phyloP scores from a whole-genome alignment of 345 rosid species.

The Hibiscus trionum region DNA sequence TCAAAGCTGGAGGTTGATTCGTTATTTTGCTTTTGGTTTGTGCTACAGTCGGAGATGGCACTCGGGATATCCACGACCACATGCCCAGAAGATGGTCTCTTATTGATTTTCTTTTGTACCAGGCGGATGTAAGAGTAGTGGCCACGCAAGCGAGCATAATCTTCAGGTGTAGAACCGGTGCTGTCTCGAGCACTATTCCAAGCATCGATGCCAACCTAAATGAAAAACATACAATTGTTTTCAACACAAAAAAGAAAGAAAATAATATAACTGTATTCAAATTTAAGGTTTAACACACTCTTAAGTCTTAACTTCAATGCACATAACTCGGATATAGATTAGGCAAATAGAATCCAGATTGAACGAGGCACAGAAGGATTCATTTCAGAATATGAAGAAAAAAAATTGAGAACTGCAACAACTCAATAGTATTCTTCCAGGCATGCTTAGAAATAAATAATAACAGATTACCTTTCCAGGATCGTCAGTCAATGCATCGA shows the following conservation, averaged over 20 bases:
- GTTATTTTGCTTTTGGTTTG: conserved; percentile 36
- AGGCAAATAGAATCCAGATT: background rate
- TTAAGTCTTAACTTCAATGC: background rate
- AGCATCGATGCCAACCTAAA: conserved; percentile 82
- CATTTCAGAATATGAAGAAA: background rate
- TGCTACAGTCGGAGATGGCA: conserved; percentile 17
- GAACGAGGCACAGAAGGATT: background rate
- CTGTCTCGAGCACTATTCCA: conserved; percentile 82
- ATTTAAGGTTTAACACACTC: background rate
- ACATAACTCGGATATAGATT: background rate
- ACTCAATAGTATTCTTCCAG: background rate
- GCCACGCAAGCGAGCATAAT: conserved; percentile 92
- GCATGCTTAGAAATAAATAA: background rate
- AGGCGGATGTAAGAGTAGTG: conserved; percentile 90
- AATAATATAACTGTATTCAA: background rate
- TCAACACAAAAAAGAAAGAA: background rate
- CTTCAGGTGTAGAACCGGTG: conserved; percentile 93
- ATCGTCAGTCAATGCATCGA: conserved; percentile 79
- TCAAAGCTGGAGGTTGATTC: conserved; percentile 43
- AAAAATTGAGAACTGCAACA: background rate
- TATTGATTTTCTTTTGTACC: conserved; percentile 71
- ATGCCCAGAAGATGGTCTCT: conserved; percentile 40
- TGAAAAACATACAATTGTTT: background rate
- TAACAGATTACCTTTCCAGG: conserved; percentile 60
- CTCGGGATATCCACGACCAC: conserved; percentile 58